phyloP scores from a whole-genome alignment of 768 basidiomycete species.

The Naganishia onofrii region DNA sequence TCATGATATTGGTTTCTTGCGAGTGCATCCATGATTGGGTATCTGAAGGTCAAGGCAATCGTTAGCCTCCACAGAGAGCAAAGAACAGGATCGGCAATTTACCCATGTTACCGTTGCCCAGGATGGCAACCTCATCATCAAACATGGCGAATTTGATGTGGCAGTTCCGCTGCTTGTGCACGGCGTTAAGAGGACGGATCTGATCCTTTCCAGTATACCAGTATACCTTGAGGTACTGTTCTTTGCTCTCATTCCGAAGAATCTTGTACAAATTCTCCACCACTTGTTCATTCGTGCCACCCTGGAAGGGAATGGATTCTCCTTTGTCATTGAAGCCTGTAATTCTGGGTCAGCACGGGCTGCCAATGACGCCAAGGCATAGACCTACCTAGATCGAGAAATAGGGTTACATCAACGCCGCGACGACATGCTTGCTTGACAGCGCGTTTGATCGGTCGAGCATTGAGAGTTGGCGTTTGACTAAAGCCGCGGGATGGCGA shows the following conservation, averaged over 20 bases:
- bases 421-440: slow-evolving; percentile 63
- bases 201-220: slow-evolving; percentile 67
- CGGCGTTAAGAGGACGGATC: slow-evolving; percentile 64
- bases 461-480: slow-evolving; percentile 72
- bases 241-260: slow-evolving; percentile 56
- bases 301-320: slow-evolving; percentile 66
- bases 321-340: slow-evolving; percentile 59
- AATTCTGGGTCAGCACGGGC: neutral
- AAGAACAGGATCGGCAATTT: slow-evolving; percentile 24
- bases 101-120: slow-evolving; percentile 67
- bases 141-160: slow-evolving; percentile 70
- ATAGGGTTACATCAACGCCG: slow-evolving; percentile 63
- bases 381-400: slow-evolving; percentile 59
- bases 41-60: slow-evolving; percentile 49
- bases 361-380: slow-evolving; percentile 49
- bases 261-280: slow-evolving; percentile 61
- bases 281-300: slow-evolving; percentile 71
- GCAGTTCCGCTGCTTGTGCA: slow-evolving; percentile 67
- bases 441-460: slow-evolving; percentile 62
- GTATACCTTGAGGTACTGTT: slow-evolving; percentile 56
- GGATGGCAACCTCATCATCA: slow-evolving; percentile 65
- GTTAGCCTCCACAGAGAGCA: neutral
- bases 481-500: slow-evolving; percentile 43
- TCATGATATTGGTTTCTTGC: slow-evolving; percentile 67
- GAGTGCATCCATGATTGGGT: slow-evolving; percentile 72